Evolutionary conservation across 1,284 basidiomycete species (phyloP), one percentile per base, ranked within the genome.

Genomic region (Rhodotorula glutinis): DNA sequence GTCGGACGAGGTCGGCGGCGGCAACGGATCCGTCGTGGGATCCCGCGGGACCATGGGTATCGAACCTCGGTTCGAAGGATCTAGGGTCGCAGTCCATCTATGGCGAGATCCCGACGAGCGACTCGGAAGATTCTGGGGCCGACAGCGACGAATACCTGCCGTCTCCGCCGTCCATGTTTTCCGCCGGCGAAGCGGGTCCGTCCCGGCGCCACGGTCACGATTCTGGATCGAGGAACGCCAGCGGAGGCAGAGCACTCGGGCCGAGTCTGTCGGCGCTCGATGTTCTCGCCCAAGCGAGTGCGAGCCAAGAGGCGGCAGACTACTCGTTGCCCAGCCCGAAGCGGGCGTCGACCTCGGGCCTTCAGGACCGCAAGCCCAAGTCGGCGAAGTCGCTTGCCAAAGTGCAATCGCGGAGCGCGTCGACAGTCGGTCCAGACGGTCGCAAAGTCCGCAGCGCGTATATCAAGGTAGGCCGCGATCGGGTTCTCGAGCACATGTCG

Each of bases 251-350:
- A 9, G 33, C 49, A 21, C 51, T 66, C 23, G 57, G 60, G 1
- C 54, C 56, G 4, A 41, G 58, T 16, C 55, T 62, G 16, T 67
- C 68, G 27, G 73, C 64, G n/a, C 67, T 74, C 19, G 73, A 74
- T 60, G 66, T 74, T 9, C 63, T 74, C 27, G 73, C 69, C 21
- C 64, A 73, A 46, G 69, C 72, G 61, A 59, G 47, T 38, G 57
- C 57, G 9, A 55, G 53, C 40, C 53, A 49, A 41, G 57, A 52
- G 14, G 47, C 53, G 9, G 53, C 53, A 5, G 57, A 52, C 17
- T 19, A 19, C 27, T 52, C 21, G 29, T 13, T 9, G 27, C 3
- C 30, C 3, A 23, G 21, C 16, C 25, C 27, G 29, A 40, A 21
- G 13, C 23, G 19, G 30, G 8, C 13, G 29, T 13, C 27, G 30